Percentiles rank a stretch among this genome's conserved stretches.
These are phyloP conservation scores for Monilinia vaccinii-corymbosi DNA, from an alignment of 2,329 filamentous ascomycete species.

Conservation along the genomic window DNA sequence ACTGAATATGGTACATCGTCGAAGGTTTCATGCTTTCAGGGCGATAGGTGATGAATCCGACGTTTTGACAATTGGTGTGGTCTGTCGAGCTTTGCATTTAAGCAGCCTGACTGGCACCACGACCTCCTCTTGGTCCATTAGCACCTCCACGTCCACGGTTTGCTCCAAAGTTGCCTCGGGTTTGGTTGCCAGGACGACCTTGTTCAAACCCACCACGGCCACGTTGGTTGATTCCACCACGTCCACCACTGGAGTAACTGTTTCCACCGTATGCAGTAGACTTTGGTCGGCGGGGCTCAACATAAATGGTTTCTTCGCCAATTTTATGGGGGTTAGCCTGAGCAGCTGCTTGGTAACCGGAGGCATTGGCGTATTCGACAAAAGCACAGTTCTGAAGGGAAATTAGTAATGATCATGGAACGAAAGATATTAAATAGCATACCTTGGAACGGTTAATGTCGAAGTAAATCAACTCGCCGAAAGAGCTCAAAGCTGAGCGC, in stretches of 20 bases:
- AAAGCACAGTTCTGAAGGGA: constrained; percentile 79
- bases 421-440: constrained; percentile 24
- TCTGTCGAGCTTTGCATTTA: neutral
- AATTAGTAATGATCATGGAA: constrained; percentile 12
- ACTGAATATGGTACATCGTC: constrained; percentile 11
- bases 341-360: constrained; percentile 76
- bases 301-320: constrained; percentile 70
- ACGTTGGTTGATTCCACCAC: constrained; percentile 51
- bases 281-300: constrained; percentile 84
- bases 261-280: constrained; percentile 60
- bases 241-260: constrained; percentile 51
- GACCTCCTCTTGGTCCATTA: constrained; percentile 54
- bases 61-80: neutral
- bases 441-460: constrained; percentile 82
- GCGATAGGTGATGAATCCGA: constrained; percentile 1
- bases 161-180: constrained; percentile 33
- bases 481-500: constrained; percentile 59
- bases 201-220: constrained; percentile 58
- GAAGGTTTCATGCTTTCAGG: neutral
- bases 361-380: constrained; percentile 76
- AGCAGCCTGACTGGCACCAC: constrained; percentile 33
- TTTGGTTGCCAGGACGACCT: constrained; percentile 36
- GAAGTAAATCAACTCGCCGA: constrained; percentile 63
- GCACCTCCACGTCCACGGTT: constrained; percentile 55
- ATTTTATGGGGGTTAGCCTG: constrained; percentile 79